Conservation (phyloP, 805 yeast species). For the Saccharomycopsis schoenii region DNA sequence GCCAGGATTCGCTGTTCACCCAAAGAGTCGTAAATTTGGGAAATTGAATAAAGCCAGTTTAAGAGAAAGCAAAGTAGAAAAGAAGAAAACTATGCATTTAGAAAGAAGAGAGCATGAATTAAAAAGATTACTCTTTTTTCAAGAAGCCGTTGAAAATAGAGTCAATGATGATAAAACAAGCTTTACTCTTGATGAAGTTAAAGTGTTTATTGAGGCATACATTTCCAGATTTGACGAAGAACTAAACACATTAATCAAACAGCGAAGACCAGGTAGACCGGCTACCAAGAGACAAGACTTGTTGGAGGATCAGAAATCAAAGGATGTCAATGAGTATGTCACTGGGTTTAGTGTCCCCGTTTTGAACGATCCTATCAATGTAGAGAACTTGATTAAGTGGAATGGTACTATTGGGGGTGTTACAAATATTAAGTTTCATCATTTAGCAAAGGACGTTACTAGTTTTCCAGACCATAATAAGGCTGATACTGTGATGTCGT, state of each 20-base stretch:
- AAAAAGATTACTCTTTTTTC: conserved; percentile 48
- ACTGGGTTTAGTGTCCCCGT: conserved; percentile 73
- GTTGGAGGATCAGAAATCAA: conserved; percentile 49
- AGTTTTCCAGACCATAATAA: conserved; percentile 2
- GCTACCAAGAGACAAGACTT: conserved; percentile 58
- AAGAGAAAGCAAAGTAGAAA: conserved; percentile 62
- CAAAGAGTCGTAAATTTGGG: conserved; percentile 82
- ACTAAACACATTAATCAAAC: conserved; percentile 44
- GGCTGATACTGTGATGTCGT: background rate
- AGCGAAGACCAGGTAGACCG: conserved; percentile 86
- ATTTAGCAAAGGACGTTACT: conserved; percentile 22
- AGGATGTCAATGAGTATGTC: conserved; percentile 50
- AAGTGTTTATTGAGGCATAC: conserved; percentile 49
- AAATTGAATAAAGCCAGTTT: conserved; percentile 78
- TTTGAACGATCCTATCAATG: conserved; percentile 49
- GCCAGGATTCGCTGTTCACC: conserved; percentile 44
- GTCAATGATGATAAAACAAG: conserved; percentile 30
- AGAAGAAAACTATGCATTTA: conserved; percentile 45
- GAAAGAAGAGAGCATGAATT: conserved; percentile 54
- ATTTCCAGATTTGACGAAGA: conserved; percentile 70
- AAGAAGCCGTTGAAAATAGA: conserved; percentile 38
- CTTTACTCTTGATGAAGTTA: conserved; percentile 51
- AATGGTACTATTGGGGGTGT: conserved; percentile 75
- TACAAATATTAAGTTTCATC: conserved; percentile 45
- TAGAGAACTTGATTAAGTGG: conserved; percentile 59